A percentile compares a stretch with the other conserved stretches of the same genome.
Conservation (phyloP, 2,329 filamentous ascomycete species). For the Paecilomyces sp. region DNA sequence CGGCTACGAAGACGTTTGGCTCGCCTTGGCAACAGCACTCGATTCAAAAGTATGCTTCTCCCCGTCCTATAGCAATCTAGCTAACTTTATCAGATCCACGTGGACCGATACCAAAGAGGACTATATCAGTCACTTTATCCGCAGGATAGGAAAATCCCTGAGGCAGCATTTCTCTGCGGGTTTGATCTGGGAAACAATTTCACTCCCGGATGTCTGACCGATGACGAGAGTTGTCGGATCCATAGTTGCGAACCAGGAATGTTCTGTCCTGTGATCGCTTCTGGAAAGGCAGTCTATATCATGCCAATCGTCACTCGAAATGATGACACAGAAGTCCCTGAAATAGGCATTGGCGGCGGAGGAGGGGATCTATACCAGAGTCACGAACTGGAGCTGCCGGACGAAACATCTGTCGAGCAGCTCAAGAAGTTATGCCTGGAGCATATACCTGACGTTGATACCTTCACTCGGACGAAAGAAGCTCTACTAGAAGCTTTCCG, state of each 20-base stretch:
- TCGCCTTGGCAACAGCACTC: constrained; percentile 66
- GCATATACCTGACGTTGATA: constrained; percentile 22
- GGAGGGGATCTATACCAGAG: constrained; percentile 64
- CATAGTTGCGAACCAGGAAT: constrained; percentile 77
- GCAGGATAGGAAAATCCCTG: constrained; percentile 38
- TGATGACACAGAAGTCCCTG: constrained; percentile 57
- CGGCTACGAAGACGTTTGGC: constrained; percentile 88
- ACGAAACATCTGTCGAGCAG: constrained; percentile 41
- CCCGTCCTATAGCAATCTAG: neutral
- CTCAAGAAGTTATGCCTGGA: constrained; percentile 47
- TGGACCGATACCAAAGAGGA: constrained; percentile 70
- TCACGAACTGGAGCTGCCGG: constrained; percentile 57
- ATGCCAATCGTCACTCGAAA: constrained; percentile 65
- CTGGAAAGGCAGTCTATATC: constrained; percentile 61
- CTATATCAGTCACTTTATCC: constrained; percentile 61
- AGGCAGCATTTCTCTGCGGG: constrained; percentile 63
- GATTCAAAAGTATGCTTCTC: constrained; percentile 48
- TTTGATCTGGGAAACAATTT: constrained; percentile 66
- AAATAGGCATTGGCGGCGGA: constrained; percentile 73
- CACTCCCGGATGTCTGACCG: constrained; percentile 66
- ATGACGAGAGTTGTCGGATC: constrained; percentile 54
- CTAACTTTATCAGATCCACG: constrained; percentile 54
- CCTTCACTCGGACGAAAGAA: constrained; percentile 20
- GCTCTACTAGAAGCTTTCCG: constrained; percentile 23
- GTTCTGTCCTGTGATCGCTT: constrained; percentile 35